Evolutionary conservation across 2,329 filamentous ascomycete species (phyloP).

Genomic region (Magnaporthiopsis poae): DNA sequence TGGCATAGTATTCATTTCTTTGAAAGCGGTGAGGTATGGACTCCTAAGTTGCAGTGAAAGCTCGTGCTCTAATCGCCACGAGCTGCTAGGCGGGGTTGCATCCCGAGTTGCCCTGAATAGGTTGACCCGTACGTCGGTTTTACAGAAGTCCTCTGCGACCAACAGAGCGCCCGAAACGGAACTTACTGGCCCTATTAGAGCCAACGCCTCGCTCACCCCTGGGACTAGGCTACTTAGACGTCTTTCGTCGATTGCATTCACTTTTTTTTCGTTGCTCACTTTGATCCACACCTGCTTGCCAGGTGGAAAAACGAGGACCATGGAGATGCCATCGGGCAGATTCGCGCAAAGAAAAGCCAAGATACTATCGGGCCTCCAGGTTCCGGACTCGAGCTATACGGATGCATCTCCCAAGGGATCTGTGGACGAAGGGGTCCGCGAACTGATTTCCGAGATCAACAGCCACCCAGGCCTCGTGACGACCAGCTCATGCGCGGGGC

Average conservation of each 20-base stretch:
- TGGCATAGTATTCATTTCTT: background rate
- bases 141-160: no score
- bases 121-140: no score
- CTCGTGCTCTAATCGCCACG: background rate
- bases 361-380: conserved; percentile 61
- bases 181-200: background rate
- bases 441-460: conserved; percentile 74
- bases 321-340: background rate
- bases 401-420: conserved; percentile 85
- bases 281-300: no score
- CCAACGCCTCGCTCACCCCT: no score
- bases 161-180: background rate
- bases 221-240: no score
- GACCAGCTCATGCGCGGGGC: conserved; percentile 84
- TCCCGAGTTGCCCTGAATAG: background rate
- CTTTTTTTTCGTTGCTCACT: background rate
- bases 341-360: conserved; percentile 58
- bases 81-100: background rate
- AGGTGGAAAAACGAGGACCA: background rate
- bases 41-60: background rate
- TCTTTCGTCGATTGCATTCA: background rate
- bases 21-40: background rate
- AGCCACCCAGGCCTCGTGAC: conserved; percentile 65
- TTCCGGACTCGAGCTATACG: conserved; percentile 61
- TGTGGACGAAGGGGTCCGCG: conserved; percentile 67